Base-by-base conservation (phyloP, 306 rosid genomes). In the Dicorynia guianensis region DNA sequence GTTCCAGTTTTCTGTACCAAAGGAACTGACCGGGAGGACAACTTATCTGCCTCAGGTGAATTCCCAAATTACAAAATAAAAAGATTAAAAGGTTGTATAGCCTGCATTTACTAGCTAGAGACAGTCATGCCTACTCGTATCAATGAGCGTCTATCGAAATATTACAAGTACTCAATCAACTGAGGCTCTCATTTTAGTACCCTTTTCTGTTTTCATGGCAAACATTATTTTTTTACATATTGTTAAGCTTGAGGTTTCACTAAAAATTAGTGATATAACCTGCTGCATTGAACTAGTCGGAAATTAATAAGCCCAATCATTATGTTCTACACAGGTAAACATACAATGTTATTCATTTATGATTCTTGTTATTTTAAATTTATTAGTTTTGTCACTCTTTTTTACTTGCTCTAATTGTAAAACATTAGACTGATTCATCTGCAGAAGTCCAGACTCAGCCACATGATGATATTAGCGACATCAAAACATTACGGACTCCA, bases 11-110 rank as follows among this genome's bases (percentile, higher is more conserved):
- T 75, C 9, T 63, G 86, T 71, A 78, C 81, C 63, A 88, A 80
- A 86, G 88, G 82, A 61, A 83, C 87, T 64, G 85, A 80, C 42
- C 88, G 60, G 64, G 85, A 75, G 25, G 81, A 83, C 73, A 81
- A 61, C 43, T 76, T 83, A 58, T 80, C 80, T 50, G 39, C 87
- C 47, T 70, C 93, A 81, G 96, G 98, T 92, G 15, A 82, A 30
- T 67, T 0, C 46, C 48, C 67, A 13, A 4, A 66, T 4, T 48
- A 5, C 1, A 14, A 15, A 17, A 63, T 30, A 54, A 30, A 30
- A 13, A 25, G 30, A 25, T 25, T 25, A 25, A 25, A 25, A 1
- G 2, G 30, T 25, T 25, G 30, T 25, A 25, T 25, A 25, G 30
- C 30, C 30, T 25, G 30, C 30, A 25, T 25, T 25, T 19, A 38